Conservation (phyloP, 129 eudicot genomes). For the Cynara cardunculus region DNA sequence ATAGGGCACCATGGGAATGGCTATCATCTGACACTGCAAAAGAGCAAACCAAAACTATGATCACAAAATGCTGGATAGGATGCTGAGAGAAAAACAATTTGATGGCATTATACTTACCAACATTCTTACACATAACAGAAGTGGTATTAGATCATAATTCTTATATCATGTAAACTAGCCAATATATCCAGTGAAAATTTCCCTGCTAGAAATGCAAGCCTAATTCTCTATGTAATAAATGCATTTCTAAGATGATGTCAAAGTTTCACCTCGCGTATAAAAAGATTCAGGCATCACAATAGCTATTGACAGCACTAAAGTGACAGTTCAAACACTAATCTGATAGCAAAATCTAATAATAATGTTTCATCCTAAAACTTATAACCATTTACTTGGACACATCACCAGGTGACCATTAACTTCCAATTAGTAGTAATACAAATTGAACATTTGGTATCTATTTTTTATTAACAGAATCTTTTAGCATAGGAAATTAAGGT, state of each 20-base stretch:
- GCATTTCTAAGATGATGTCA: slow-evolving; percentile 1
- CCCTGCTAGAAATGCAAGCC: neutral
- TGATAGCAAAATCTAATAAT: neutral
- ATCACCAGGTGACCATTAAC: neutral
- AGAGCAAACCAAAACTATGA: neutral
- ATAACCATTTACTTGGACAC: neutral
- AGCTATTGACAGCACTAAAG: neutral
- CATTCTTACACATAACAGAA: neutral
- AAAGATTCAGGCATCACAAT: neutral
- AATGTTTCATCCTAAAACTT: neutral
- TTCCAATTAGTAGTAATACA: neutral
- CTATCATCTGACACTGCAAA: slow-evolving; percentile 24
- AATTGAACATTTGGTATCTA: neutral
- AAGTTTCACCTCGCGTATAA: neutral
- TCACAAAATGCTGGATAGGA: neutral
- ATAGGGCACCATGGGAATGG: neutral
- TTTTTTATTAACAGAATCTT: neutral
- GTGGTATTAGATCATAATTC: neutral
- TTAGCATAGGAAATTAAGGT: neutral
- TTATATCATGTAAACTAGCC: neutral
- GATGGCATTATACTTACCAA: neutral
- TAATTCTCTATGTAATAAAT: neutral
- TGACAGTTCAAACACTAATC: neutral
- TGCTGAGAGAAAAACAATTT: neutral
- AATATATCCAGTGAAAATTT: neutral